These are phyloP conservation scores for Oryza glaberrima DNA, from an alignment of 176 grass and related monocot species.

Conservation along the genomic window DNA sequence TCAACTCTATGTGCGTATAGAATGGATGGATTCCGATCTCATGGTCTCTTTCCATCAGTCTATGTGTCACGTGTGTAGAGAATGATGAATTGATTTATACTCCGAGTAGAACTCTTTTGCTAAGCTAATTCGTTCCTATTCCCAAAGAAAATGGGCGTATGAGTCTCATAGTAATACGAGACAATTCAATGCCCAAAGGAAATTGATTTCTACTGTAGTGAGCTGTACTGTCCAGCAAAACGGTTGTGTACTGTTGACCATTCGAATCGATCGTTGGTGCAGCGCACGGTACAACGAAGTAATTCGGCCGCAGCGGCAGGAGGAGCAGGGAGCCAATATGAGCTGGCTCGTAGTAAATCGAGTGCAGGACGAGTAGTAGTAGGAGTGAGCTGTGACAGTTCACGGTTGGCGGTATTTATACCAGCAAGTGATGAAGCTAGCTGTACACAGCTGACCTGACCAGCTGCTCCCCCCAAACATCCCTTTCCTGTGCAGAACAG, in stretches of 20 bases:
- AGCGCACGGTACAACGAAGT: background rate
- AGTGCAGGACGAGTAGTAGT: background rate
- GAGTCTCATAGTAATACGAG: background rate
- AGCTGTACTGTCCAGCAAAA: background rate
- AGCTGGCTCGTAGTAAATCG: background rate
- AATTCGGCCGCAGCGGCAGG: background rate
- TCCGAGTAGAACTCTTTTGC: background rate
- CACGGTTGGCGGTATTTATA: conserved; percentile 4
- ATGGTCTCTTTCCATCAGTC: no score
- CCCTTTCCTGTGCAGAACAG: conserved; percentile 11
- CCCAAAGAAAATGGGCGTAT: background rate
- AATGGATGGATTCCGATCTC: no score
- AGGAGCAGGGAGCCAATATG: background rate
- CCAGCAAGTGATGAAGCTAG: background rate
- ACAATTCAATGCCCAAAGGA: background rate
- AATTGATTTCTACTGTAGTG: background rate
- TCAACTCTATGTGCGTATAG: no score
- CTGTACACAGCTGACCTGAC: background rate
- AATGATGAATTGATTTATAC: no score
- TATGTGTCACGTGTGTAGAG: no score
- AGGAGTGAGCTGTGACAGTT: background rate
- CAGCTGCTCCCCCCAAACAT: conserved; percentile 7
- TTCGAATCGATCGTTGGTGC: background rate
- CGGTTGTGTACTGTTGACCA: background rate
- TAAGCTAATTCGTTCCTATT: background rate